These are phyloP conservation scores for Tolypocladium pustulatum DNA, from an alignment of 2,329 filamentous ascomycete genomes.

Conservation along the genomic window DNA sequence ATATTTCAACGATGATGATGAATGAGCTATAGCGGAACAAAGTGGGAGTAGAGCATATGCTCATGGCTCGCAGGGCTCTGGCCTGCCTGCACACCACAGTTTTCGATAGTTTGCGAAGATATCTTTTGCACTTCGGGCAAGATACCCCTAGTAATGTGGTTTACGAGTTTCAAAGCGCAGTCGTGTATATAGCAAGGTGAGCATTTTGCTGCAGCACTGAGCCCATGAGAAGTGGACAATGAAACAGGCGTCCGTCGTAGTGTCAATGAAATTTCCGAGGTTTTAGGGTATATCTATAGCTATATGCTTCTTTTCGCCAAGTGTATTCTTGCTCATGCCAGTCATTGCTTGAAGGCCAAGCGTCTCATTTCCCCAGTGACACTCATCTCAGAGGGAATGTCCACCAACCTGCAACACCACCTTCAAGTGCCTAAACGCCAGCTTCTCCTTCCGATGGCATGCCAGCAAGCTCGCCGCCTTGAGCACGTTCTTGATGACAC, in stretches of 20 bases:
- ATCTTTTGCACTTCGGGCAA: neutral
- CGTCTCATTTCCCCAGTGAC: neutral
- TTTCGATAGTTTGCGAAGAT: neutral
- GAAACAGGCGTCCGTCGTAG: too few species aligned
- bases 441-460: slow-evolving; percentile 17
- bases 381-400: slow-evolving; percentile 6
- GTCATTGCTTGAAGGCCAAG: neutral
- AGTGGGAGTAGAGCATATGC: neutral
- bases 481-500: slow-evolving; percentile 41
- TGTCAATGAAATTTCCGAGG: neutral
- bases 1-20: neutral
- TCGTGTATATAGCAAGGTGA: too few species aligned
- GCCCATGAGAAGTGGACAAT: too few species aligned
- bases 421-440: slow-evolving; percentile 16
- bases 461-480: slow-evolving; percentile 24
- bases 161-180: too few species aligned
- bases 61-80: neutral
- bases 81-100: too few species aligned
- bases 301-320: neutral
- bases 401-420: slow-evolving; percentile 20
- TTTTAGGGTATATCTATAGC: neutral
- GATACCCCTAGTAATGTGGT: too few species aligned
- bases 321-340: neutral
- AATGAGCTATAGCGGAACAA: neutral
- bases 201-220: too few species aligned